These are phyloP conservation scores for Coniella vitis DNA, from an alignment of 2,329 filamentous ascomycete species.

Conservation along the genomic window DNA sequence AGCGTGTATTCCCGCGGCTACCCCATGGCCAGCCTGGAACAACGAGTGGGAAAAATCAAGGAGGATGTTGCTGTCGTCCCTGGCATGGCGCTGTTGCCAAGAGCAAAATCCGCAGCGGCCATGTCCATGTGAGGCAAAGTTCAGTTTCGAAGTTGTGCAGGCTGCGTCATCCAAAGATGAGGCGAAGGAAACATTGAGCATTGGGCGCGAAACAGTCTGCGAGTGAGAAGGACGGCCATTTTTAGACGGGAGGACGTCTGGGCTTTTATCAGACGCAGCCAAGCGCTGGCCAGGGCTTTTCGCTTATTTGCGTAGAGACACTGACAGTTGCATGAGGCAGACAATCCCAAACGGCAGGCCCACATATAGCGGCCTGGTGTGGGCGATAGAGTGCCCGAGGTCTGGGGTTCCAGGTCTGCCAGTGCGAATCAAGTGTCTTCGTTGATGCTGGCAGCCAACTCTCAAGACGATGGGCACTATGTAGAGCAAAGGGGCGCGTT, in stretches of 20 bases:
- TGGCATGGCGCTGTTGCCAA: neutral
- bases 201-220: neutral
- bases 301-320: conserved; percentile 1
- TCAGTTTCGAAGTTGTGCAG: conserved; percentile 2
- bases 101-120: neutral
- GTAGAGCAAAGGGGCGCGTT: too few relatives aligned
- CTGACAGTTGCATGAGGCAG: conserved; percentile 2
- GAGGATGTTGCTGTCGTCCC: neutral
- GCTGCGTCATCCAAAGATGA: neutral
- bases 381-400: conserved; percentile 5
- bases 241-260: neutral
- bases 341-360: conserved; percentile 12
- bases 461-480: too few relatives aligned
- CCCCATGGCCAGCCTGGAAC: too few relatives aligned
- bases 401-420: neutral
- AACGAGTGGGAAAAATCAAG: conserved; percentile 17
- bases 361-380: neutral
- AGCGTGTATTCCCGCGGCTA: too few relatives aligned
- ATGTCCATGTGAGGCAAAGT: neutral
- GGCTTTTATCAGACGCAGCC: neutral
- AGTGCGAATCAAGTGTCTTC: neutral
- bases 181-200: neutral
- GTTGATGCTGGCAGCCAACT: too few relatives aligned
- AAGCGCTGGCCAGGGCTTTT: neutral
- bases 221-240: conserved; percentile 2